A percentile compares a stretch with the other conserved stretches of the same genome.
phyloP scores from a whole-genome alignment of 148 eudicot species.

The Cornus controversa region DNA sequence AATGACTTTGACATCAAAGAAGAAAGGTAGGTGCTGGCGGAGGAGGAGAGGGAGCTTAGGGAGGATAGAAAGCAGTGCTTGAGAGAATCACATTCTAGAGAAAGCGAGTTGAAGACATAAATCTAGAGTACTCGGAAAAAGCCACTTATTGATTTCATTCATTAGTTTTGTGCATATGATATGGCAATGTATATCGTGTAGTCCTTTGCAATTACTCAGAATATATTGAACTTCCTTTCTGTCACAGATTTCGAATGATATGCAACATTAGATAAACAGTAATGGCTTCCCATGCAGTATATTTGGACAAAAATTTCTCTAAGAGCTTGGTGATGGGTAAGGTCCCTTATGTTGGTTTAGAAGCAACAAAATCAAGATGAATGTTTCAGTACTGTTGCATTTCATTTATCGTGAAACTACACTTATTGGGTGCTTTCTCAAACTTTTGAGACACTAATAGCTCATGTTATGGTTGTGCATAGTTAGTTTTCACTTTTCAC shows the following conservation, averaged over 20 bases:
- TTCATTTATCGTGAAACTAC: neutral
- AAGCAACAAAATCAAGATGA: neutral
- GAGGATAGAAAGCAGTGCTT: no score
- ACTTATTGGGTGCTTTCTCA: neutral
- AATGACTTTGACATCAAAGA: no score
- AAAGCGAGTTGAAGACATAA: no score
- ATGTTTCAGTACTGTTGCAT: neutral
- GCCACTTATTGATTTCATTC: neutral
- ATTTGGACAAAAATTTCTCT: neutral
- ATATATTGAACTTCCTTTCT: neutral
- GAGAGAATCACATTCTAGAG: no score
- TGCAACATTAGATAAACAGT: no score
- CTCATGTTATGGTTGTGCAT: neutral
- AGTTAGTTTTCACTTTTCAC: neutral
- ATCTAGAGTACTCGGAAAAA: neutral
- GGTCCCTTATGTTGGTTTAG: no score
- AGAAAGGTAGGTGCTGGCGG: no score
- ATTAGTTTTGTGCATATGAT: neutral
- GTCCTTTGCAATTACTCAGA: neutral
- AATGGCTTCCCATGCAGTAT: neutral
- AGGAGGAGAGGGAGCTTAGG: no score
- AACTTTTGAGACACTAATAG: neutral
- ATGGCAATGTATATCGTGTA: neutral
- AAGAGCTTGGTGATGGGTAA: neutral
- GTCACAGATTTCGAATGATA: neutral